Conservation (phyloP, 2,329 filamentous ascomycete species). For the Hypoxylon sp. region DNA sequence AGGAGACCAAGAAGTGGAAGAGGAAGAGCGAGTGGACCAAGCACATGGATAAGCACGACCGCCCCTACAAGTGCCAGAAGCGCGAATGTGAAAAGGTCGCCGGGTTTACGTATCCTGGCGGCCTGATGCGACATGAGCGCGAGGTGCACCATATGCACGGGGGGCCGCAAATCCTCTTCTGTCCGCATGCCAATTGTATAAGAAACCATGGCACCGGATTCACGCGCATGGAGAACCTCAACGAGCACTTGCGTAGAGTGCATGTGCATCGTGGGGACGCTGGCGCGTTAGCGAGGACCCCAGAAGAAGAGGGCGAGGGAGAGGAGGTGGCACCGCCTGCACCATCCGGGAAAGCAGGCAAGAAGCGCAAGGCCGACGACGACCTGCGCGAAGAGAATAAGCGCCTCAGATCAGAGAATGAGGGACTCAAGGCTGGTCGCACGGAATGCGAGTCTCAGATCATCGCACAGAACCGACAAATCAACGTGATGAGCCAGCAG, state of each 20-base stretch:
- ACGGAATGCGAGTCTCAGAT: no score
- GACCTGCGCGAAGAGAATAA: constrained; percentile 75
- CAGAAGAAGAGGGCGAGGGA: not conserved
- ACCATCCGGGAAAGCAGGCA: constrained; percentile 45
- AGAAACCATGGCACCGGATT: constrained; percentile 90
- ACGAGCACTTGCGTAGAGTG: constrained; percentile 92
- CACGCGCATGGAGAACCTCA: constrained; percentile 91
- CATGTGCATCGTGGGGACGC: constrained; percentile 66
- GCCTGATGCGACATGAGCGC: constrained; percentile 87
- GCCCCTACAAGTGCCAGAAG: constrained; percentile 87
- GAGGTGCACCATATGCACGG: constrained; percentile 94
- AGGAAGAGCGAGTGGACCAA: constrained; percentile 97
- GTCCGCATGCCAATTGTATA: constrained; percentile 88
- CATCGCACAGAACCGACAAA: constrained; percentile 47
- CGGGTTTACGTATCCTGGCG: constrained; percentile 95
- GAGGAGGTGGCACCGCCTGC: not conserved
- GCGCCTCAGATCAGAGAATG: constrained; percentile 73
- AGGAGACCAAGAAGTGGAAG: constrained; percentile 74
- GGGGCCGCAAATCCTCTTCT: constrained; percentile 86
- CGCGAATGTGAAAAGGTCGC: constrained; percentile 90
- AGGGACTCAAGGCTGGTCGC: constrained; percentile 61
- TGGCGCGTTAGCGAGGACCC: constrained; percentile 57
- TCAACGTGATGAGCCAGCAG: constrained; percentile 55
- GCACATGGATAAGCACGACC: constrained; percentile 98
- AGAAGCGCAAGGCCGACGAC: constrained; percentile 65